Evolutionary conservation across 441 rosid genomes (phyloP).

Genomic region (Raphanus hybrid): DNA sequence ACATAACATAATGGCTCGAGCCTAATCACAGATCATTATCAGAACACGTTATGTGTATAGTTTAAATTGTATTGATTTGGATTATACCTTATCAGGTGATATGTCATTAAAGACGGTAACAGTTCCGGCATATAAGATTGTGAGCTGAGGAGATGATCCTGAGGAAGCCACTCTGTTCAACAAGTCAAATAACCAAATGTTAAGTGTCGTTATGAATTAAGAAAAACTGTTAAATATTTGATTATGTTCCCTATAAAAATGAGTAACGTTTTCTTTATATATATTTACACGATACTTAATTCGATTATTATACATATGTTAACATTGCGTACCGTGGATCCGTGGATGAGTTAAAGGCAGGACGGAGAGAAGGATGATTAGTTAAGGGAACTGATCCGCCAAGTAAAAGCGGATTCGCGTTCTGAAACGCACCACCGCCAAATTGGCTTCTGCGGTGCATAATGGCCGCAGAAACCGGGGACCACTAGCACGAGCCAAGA

Average conservation of each 20-base stretch:
- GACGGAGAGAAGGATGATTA: slow-evolving; percentile 26
- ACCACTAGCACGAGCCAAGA: slow-evolving; percentile 42
- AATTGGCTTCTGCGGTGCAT: slow-evolving; percentile 47
- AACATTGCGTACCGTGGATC: slow-evolving; percentile 28
- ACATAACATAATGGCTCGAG: slow-evolving; percentile 76
- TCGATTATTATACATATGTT: not conserved
- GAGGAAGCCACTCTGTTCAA: slow-evolving; percentile 27
- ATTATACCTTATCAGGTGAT: slow-evolving; percentile 69
- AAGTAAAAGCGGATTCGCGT: slow-evolving; percentile 32
- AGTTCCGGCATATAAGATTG: slow-evolving; percentile 70
- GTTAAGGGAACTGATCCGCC: slow-evolving; percentile 32
- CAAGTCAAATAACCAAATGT: slow-evolving; percentile 4
- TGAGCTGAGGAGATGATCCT: slow-evolving; percentile 52
- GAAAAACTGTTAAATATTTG: not conserved
- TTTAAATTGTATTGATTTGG: not conserved
- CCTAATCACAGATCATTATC: slow-evolving; percentile 46
- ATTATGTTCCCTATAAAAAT: not conserved
- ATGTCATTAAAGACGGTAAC: slow-evolving; percentile 68
- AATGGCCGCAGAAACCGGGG: slow-evolving; percentile 41
- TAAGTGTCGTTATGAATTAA: not conserved
- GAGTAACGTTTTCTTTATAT: not conserved
- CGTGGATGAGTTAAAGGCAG: not conserved
- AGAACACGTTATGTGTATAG: not conserved
- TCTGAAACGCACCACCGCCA: slow-evolving; percentile 54
- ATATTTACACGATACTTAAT: not conserved